phyloP scores from a whole-genome alignment of 1,139 yeast species.

The Candida anutae region DNA sequence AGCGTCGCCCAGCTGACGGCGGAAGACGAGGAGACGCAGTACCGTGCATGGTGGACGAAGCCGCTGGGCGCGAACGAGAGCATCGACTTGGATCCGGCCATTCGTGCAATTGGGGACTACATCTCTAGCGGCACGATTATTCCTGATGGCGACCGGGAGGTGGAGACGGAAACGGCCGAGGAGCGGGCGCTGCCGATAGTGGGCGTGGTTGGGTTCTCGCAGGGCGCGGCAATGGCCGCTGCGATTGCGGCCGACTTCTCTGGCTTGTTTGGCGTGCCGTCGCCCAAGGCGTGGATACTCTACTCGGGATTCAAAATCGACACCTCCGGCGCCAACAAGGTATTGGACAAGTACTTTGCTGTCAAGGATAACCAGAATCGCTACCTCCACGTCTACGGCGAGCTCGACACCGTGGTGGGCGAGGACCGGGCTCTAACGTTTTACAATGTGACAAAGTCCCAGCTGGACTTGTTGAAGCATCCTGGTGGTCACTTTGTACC shows the following conservation, averaged over 20 bases:
- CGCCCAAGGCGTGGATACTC: slow-evolving; percentile 53
- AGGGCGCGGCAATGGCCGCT: slow-evolving; percentile 44
- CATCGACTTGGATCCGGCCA: slow-evolving; percentile 21
- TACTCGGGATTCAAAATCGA: slow-evolving; percentile 72
- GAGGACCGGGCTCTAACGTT: slow-evolving; percentile 58
- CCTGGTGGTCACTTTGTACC: slow-evolving; percentile 90
- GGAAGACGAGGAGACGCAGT: slow-evolving; percentile 15
- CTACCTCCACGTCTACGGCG: slow-evolving; percentile 73
- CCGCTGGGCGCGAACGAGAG: slow-evolving; percentile 13
- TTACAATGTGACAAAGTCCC: slow-evolving; percentile 43
- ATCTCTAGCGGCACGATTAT: slow-evolving; percentile 24
- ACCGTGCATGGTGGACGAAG: slow-evolving; percentile 35
- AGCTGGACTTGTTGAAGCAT: slow-evolving; percentile 49
- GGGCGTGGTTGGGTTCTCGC: slow-evolving; percentile 39
- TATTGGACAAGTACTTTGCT: slow-evolving; percentile 23
- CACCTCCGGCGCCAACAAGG: slow-evolving; percentile 32
- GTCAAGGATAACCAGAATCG: slow-evolving; percentile 9
- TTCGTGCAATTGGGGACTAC: slow-evolving; percentile 23
- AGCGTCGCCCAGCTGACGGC: slow-evolving; percentile 16
- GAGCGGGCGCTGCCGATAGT: slow-evolving; percentile 26
- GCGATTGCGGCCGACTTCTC: slow-evolving; percentile 25
- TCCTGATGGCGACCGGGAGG: slow-evolving; percentile 18
- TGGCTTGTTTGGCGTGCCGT: slow-evolving; percentile 15
- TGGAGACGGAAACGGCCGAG: slow-evolving; percentile 13
- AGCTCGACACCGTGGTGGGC: slow-evolving; percentile 82